Percentiles rank a stretch among this genome's conserved stretches.
Evolutionary conservation across 2,329 filamentous ascomycete species (phyloP).

Genomic region (Paradendryphiella salina): DNA sequence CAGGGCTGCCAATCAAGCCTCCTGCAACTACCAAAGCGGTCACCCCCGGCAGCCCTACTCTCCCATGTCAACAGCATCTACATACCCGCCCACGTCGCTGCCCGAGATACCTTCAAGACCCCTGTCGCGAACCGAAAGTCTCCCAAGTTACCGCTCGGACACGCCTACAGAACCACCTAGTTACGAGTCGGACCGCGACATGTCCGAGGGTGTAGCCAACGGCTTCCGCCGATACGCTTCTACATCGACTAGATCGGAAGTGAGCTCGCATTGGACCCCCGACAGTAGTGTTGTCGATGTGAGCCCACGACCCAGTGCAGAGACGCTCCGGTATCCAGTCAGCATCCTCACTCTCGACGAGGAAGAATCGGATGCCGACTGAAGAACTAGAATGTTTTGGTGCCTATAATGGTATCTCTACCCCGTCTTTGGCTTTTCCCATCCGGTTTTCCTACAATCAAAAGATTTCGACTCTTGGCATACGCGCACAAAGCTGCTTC

Average conservation of each 20-base stretch:
- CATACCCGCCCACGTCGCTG: conserved; percentile 36
- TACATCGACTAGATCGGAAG: conserved; percentile 27
- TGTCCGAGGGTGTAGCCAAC: conserved; percentile 47
- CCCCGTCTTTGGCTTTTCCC: conserved; percentile 8
- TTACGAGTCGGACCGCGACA: conserved; percentile 49
- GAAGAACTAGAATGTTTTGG: background rate
- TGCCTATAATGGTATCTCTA: conserved; percentile 1
- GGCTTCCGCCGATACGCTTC: conserved; percentile 48
- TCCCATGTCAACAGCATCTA: conserved; percentile 36
- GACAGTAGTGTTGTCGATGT: conserved; percentile 47
- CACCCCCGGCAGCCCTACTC: conserved; percentile 24
- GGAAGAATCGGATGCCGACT: conserved; percentile 22
- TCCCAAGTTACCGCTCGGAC: conserved; percentile 53
- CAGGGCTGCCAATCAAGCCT: conserved; percentile 14
- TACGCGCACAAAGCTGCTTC: background rate
- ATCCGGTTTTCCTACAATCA: background rate
- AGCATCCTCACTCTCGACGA: conserved; percentile 32
- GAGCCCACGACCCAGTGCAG: conserved; percentile 44
- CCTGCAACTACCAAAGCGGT: conserved; percentile 28
- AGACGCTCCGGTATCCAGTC: conserved; percentile 40
- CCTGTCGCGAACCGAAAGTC: conserved; percentile 44
- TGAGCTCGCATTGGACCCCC: conserved; percentile 43
- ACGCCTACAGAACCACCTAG: conserved; percentile 45
- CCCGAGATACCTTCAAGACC: conserved; percentile 42
- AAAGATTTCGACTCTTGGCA: background rate